Percentiles rank a stretch among this genome's conserved stretches.
These are phyloP conservation scores for Apiospora koreana DNA, from an alignment of 2,329 filamentous ascomycete genomes.

Conservation along the genomic window DNA sequence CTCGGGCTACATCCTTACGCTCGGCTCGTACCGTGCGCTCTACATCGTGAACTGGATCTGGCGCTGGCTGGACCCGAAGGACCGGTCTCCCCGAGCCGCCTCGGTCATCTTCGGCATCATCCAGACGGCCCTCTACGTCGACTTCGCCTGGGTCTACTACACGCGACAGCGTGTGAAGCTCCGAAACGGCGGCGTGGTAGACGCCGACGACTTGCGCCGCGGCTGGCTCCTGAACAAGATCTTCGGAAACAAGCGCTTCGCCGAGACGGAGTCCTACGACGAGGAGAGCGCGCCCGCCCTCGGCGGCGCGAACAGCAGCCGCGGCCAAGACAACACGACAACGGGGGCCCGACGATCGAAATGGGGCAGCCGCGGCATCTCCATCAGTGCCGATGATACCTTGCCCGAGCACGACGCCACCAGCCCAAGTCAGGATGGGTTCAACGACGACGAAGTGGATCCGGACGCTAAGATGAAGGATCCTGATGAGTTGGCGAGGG, in stretches of 20 bases:
- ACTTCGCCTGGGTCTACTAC: constrained; percentile 98
- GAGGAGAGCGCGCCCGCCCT: constrained; percentile 60
- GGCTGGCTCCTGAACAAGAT: constrained; percentile 83
- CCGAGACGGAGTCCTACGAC: constrained; percentile 56
- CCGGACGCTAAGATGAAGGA: constrained; percentile 68
- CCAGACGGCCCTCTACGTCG: constrained; percentile 86
- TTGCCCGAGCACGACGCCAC: constrained; percentile 48
- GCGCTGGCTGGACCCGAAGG: constrained; percentile 61
- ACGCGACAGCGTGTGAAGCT: constrained; percentile 92
- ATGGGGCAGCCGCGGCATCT: constrained; percentile 67
- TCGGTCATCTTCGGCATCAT: constrained; percentile 84
- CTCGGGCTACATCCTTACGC: constrained; percentile 88
- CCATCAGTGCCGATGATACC: constrained; percentile 65
- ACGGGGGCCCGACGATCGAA: constrained; percentile 44
- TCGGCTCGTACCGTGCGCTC: constrained; percentile 84
- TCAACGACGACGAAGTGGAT: constrained; percentile 48
- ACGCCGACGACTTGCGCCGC: constrained; percentile 82
- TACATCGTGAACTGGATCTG: constrained; percentile 93
- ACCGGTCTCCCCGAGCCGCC: constrained; percentile 65
- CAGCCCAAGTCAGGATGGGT: constrained; percentile 43
- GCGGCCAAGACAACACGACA: constrained; percentile 28
- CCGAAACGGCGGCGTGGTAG: constrained; percentile 81
- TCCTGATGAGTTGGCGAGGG: constrained; percentile 64
- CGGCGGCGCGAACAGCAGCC: constrained; percentile 31
- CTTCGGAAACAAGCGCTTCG: constrained; percentile 61